phyloP scores from a whole-genome alignment of 176 grass and related monocot species.

The Themeda triandra region DNA sequence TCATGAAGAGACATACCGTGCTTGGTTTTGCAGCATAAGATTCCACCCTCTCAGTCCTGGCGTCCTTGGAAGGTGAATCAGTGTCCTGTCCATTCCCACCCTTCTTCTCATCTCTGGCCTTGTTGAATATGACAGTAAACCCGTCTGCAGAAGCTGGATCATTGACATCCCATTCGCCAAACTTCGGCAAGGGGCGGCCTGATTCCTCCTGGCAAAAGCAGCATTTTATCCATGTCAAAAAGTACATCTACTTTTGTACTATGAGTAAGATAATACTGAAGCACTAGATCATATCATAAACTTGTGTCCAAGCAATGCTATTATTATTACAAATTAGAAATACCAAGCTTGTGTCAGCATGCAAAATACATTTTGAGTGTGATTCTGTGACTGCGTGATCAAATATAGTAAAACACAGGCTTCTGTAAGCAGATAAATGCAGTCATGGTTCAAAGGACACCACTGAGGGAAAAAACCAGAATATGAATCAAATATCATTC shows the following conservation, averaged over 20 bases:
- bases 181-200: constrained; percentile 82
- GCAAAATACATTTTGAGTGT: not conserved
- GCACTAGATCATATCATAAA: not conserved
- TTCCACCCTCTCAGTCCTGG: constrained; percentile 39
- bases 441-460: not conserved
- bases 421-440: constrained; percentile 18
- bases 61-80: constrained; percentile 57
- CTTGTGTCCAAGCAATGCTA: not conserved
- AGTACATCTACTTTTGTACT: not conserved
- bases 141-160: constrained; percentile 83
- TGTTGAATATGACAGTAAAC: constrained; percentile 96
- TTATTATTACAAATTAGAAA: not conserved
- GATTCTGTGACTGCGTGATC: too few species aligned
- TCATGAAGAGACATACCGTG: constrained; percentile 38
- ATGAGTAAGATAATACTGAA: not conserved
- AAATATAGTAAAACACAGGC: not conserved
- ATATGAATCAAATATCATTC: not conserved
- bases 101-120: constrained; percentile 90
- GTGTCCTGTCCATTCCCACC: constrained; percentile 61
- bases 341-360: not conserved
- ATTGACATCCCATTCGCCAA: constrained; percentile 88
- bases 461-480: not conserved
- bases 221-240: constrained; percentile 7
- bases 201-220: constrained; percentile 65
- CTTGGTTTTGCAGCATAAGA: constrained; percentile 50